Base-by-base conservation (phyloP, 2,329 filamentous ascomycete species). In the Ustilaginoidea virens region DNA sequence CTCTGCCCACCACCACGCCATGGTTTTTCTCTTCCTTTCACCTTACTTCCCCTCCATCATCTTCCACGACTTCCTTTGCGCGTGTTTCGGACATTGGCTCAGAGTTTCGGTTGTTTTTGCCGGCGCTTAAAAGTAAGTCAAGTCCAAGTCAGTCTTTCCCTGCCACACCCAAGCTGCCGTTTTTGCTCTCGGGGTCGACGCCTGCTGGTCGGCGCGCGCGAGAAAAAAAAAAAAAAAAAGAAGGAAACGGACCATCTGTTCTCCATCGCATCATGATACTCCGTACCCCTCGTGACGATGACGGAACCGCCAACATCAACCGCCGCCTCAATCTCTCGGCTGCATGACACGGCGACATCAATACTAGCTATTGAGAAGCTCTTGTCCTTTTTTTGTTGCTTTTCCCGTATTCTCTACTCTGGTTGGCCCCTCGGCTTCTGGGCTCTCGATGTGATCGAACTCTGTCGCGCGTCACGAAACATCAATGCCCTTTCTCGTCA, bases 111-210 rank as follows among this genome's bases (percentile, higher is more conserved):
- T 53, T 54, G 54, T 56, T 60, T 53, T 60, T 60, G 51, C 54
- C 56, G 60, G 60, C 59, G 58, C 60, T 51, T 52, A 64, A 65
- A 63, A 64, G 61, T 65, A 51, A 64, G 61, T 64, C n/a, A 38
- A 40, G 36, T 25, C 39, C 28, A n/a, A n/a, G n/a, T n/a, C n/a
- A n/a, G n/a, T n/a, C 40, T 39, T 33, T 13, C 24, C 17, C 15
- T 27, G 23, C 23, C 21, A 18, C 20, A 8, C 22, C 14, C 13
- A 13, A 12, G 11, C 9, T 17, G n/a, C 25, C 17, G 7, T 25
- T 22, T 12, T 15, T 22, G 25, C 28, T 25, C 28, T 22, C n/a
- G 14, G 28, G 19, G n/a, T n/a, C n/a, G n/a, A n/a, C n/a, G n/a
- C n/a, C n/a, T 24, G 11, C 7, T 23, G 24, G 16, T 17, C 28